A percentile compares a stretch with the other conserved stretches of the same genome.
These are phyloP conservation scores for Taphrina wiesneri DNA, from an alignment of 1,139 yeast genomes.

Conservation along the genomic window DNA sequence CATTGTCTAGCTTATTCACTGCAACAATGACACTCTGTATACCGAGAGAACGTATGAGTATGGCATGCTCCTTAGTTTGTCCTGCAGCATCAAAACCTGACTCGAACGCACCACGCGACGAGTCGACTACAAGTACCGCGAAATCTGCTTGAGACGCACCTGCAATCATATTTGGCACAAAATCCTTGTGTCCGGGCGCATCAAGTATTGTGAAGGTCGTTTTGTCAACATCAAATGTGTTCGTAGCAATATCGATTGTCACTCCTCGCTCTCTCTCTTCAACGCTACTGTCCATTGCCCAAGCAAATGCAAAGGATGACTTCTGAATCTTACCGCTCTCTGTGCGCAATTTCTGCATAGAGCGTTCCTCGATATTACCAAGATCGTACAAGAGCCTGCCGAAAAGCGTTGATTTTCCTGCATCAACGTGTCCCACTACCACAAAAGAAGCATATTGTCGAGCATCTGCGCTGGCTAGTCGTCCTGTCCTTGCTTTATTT, in stretches of 20 bases:
- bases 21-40: slow-evolving; percentile 74
- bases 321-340: slow-evolving; percentile 85
- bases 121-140: slow-evolving; percentile 73
- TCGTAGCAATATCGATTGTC: slow-evolving; percentile 88
- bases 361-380: slow-evolving; percentile 75
- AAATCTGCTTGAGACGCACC: slow-evolving; percentile 85
- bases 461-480: slow-evolving; percentile 45
- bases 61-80: slow-evolving; percentile 90
- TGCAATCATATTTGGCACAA: slow-evolving; percentile 97
- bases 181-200: slow-evolving; percentile 98
- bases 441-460: slow-evolving; percentile 57
- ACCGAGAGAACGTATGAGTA: slow-evolving; percentile 80
- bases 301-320: slow-evolving; percentile 90
- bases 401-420: slow-evolving; percentile 94
- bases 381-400: slow-evolving; percentile 82
- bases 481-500: slow-evolving; percentile 52
- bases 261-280: slow-evolving; percentile 87
- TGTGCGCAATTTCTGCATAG: slow-evolving; percentile 71
- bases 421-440: slow-evolving; percentile 95
- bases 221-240: slow-evolving; percentile 68
- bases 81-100: slow-evolving; percentile 84
- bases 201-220: slow-evolving; percentile 83
- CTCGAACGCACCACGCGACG: slow-evolving; percentile 83
- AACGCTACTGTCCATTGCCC: slow-evolving; percentile 94
- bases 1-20: slow-evolving; percentile 82